These are phyloP conservation scores for Pholiota adiposa DNA, from an alignment of 1,284 basidiomycete genomes.

Conservation along the genomic window DNA sequence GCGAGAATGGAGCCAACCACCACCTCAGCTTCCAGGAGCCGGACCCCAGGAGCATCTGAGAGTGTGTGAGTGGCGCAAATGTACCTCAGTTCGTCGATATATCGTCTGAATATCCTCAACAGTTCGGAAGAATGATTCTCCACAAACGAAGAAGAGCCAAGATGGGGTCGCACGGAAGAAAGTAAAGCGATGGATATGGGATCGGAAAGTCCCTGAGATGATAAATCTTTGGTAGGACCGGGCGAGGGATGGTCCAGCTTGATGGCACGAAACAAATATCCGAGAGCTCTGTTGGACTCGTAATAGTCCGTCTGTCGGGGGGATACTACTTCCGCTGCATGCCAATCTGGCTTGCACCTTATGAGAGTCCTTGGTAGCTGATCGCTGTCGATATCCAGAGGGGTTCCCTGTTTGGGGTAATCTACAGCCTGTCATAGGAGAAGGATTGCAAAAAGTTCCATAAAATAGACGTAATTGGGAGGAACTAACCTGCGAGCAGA, in stretches of 20 bases:
- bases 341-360: constrained; percentile 77
- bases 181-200: constrained; percentile 52
- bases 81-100: constrained; percentile 67
- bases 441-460: background rate
- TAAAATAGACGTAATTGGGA: background rate
- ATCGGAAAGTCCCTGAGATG: constrained; percentile 39
- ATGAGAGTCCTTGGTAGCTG: constrained; percentile 54
- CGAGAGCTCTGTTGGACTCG: constrained; percentile 66
- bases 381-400: constrained; percentile 54
- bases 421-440: constrained; percentile 48
- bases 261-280: constrained; percentile 68
- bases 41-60: constrained; percentile 56
- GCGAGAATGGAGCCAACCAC: constrained; percentile 75
- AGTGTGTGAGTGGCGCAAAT: constrained; percentile 73
- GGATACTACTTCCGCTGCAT: constrained; percentile 62
- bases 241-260: constrained; percentile 45
- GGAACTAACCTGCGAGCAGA: constrained; percentile 56
- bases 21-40: constrained; percentile 72
- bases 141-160: constrained; percentile 34
- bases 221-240: constrained; percentile 10
- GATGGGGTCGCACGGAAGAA: constrained; percentile 41
- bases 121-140: constrained; percentile 39
- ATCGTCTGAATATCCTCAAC: constrained; percentile 49
- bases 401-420: constrained; percentile 73
- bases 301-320: constrained; percentile 71